Evolutionary conservation across 2,329 filamentous ascomycete genomes (phyloP), one percentile per base, ranked within the genome.

Genomic region (Colletotrichum graminicola): DNA sequence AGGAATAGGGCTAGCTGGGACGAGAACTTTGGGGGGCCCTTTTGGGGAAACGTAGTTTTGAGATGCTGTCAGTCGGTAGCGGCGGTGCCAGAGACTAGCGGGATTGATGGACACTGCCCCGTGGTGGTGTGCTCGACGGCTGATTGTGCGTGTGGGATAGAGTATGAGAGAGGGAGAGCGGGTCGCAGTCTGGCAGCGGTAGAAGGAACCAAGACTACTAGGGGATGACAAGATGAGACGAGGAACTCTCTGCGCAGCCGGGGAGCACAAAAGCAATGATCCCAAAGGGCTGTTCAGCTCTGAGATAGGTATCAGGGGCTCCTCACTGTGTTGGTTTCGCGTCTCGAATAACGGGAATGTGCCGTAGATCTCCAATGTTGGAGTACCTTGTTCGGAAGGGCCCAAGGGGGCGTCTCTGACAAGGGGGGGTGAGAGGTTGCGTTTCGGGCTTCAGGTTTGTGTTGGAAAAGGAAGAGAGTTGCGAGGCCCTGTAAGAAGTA

Each of bases 361-460:
- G 70, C 61, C 57, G 70, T 63, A 45, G 70, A 72, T 72, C 66
- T 71, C 70, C 34, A 64, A 68, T 47, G 59, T 68, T 63, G 69
- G 59, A 71, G 63, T 71, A 54, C 69, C 65, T 71, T 71, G 63
- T 71, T 71, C 68, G 69, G 69, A 68, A 65, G 65, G 69, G 69
- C 63, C 45, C 66, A 68, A 63, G 65, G 69, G 68, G 69, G 45
- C 59, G 59, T 47, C 39, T 43, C 45, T 55, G 43, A 57, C 68
- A 72, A 72, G 66, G 70, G 69, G 70, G 70, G 32, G 67, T 62
- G 70, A 65, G 55, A 70, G 56, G 62, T 68, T 56, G 70, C 61
- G 66, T 61, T 71, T 66, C 70, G 70, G 60, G 67, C 66, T 71
- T 72, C 70, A 72, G 66, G 49, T 62, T 68, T 61, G 54, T 71